A percentile compares a stretch with the other conserved stretches of the same genome.
Conservation (phyloP, 1,284 basidiomycete genomes). For the Cutaneotrichosporon spelunceum region DNA sequence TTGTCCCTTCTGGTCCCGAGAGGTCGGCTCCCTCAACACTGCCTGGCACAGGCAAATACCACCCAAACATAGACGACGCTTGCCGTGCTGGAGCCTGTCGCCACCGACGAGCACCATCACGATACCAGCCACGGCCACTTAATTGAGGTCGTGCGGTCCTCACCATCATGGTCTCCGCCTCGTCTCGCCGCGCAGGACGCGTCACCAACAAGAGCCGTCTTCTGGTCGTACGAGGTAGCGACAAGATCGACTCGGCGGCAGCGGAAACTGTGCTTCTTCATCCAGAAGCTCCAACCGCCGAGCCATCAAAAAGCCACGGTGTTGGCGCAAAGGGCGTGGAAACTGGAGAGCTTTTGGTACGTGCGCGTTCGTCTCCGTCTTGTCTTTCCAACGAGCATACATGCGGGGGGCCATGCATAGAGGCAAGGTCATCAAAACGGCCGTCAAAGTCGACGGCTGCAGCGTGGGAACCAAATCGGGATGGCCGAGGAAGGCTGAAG, state of each 20-base stretch:
- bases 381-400: constrained; percentile 33
- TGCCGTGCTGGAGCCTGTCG: constrained; percentile 10
- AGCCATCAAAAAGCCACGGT: constrained; percentile 41
- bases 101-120: constrained; percentile 10
- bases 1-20: constrained; percentile 2
- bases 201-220: constrained; percentile 88
- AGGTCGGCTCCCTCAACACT: constrained; percentile 4
- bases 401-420: constrained; percentile 24
- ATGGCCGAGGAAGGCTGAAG: neutral
- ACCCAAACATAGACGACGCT: constrained; percentile 6
- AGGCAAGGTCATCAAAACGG: constrained; percentile 25
- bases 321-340: constrained; percentile 50
- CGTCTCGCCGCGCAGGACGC: constrained; percentile 52
- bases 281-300: constrained; percentile 30
- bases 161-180: constrained; percentile 37
- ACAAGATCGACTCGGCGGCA: constrained; percentile 70
- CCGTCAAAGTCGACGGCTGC: constrained; percentile 23
- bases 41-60: constrained; percentile 5
- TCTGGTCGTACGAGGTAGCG: constrained; percentile 75
- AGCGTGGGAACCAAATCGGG: constrained; percentile 19
- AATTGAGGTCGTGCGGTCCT: constrained; percentile 7
- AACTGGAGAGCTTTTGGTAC: constrained; percentile 48
- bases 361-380: constrained; percentile 33
- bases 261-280: constrained; percentile 67
- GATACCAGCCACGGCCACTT: constrained; percentile 8